Evolutionary conservation across 768 basidiomycete species (phyloP).

Genomic region (Scleroderma citrinum): DNA sequence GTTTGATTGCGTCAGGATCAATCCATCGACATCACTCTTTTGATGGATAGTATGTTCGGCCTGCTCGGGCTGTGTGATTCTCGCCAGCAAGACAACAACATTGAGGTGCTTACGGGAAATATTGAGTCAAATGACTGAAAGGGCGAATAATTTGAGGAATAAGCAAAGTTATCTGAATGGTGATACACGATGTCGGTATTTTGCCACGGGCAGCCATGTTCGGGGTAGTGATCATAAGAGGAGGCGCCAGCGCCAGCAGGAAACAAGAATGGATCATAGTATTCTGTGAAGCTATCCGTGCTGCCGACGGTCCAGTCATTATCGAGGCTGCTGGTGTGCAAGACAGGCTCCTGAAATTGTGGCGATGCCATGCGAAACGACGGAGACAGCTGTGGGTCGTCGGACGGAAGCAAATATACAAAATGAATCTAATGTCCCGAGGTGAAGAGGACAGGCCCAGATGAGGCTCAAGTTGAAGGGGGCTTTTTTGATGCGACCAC

Average conservation of each 20-base stretch:
- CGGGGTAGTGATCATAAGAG: background rate
- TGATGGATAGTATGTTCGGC: constrained; percentile 13
- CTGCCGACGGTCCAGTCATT: background rate
- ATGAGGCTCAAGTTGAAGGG: background rate
- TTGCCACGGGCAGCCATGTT: background rate
- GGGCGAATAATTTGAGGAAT: background rate
- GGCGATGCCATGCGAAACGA: background rate
- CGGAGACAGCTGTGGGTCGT: background rate
- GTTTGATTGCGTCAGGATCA: constrained; percentile 8
- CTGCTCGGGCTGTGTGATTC: constrained; percentile 3
- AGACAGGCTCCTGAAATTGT: background rate
- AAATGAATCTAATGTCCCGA: background rate
- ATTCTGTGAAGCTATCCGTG: background rate
- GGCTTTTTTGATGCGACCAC: background rate
- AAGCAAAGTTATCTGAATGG: background rate
- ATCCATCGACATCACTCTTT: constrained; percentile 12
- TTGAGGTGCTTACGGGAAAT: background rate
- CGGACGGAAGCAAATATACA: background rate
- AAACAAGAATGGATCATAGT: background rate
- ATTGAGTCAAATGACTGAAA: background rate
- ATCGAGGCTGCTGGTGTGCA: background rate
- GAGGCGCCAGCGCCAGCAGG: background rate
- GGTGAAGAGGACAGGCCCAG: background rate
- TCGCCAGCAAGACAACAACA: background rate
- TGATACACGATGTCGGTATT: background rate